These are phyloP conservation scores for Acer campestre DNA, from an alignment of 345 rosid genomes.

Conservation along the genomic window DNA sequence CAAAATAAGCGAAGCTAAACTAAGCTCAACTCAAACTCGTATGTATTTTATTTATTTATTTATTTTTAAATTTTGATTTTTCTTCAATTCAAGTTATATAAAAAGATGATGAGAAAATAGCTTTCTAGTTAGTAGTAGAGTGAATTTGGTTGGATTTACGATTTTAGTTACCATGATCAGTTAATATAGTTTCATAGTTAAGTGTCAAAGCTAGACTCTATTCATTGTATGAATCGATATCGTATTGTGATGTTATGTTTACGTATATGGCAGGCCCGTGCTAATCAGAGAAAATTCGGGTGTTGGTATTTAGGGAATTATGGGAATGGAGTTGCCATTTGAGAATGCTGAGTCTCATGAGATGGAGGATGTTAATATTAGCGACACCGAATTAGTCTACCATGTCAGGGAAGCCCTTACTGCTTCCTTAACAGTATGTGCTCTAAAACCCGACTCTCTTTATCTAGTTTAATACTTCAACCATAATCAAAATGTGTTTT, in stretches of 20 bases:
- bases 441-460: background rate
- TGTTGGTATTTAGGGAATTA: background rate
- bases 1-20: background rate
- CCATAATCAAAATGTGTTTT: too few species aligned
- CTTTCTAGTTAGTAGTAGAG: too few species aligned
- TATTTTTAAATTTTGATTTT: background rate
- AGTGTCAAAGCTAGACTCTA: background rate
- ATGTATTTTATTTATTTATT: background rate
- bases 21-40: background rate
- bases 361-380: slow-evolving; percentile 36
- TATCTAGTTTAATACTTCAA: too few species aligned
- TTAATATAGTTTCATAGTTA: background rate
- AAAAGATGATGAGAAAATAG: too few species aligned
- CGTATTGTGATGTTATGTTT: background rate
- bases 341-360: slow-evolving; percentile 9
- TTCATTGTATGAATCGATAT: too few species aligned
- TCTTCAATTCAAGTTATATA: too few species aligned
- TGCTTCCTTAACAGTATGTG: slow-evolving; percentile 39
- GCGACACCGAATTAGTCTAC: slow-evolving; percentile 50
- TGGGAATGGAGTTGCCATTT: slow-evolving; percentile 31
- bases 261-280: background rate
- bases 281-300: background rate
- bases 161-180: background rate
- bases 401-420: slow-evolving; percentile 56
- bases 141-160: background rate